Percentiles rank a stretch among this genome's conserved stretches.
Conservation (phyloP, 805 yeast species). For the Kluyveromyces lactis region DNA sequence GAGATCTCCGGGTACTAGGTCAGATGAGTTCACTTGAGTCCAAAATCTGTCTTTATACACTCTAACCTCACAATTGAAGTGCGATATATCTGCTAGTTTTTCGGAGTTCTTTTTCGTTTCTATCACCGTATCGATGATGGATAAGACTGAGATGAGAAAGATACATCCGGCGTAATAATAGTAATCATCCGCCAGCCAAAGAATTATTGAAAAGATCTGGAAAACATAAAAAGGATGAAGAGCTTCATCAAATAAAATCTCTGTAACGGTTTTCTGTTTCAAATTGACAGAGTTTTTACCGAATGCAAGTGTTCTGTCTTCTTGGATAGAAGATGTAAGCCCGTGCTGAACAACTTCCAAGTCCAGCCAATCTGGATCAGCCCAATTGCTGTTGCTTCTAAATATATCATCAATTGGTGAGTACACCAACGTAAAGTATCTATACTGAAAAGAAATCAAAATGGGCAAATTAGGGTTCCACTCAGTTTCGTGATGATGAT, state of each 20-base stretch:
- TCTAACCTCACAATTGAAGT: constrained; percentile 70
- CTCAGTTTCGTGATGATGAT: constrained; percentile 19
- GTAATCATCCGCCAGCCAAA: constrained; percentile 91
- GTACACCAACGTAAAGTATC: constrained; percentile 77
- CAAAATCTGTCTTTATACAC: constrained; percentile 91
- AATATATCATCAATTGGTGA: constrained; percentile 84
- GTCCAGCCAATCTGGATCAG: constrained; percentile 68
- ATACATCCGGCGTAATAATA: constrained; percentile 92
- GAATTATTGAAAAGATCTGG: constrained; percentile 82
- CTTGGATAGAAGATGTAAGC: constrained; percentile 56
- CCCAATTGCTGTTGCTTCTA: constrained; percentile 81
- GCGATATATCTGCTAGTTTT: constrained; percentile 66
- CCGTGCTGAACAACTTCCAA: constrained; percentile 51
- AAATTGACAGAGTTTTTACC: constrained; percentile 71
- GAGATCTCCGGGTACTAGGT: constrained; percentile 92
- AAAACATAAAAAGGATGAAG: constrained; percentile 93
- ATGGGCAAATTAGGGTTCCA: constrained; percentile 46
- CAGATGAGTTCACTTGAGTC: constrained; percentile 69
- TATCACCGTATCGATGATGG: constrained; percentile 71
- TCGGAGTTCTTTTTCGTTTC: constrained; percentile 74
- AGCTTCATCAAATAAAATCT: constrained; percentile 75
- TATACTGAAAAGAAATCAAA: constrained; percentile 64
- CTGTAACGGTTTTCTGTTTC: constrained; percentile 56
- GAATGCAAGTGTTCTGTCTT: constrained; percentile 64
- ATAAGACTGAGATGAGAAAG: constrained; percentile 72